phyloP scores from a whole-genome alignment of 2,329 filamentous ascomycete species.

The Colletotrichum shisoi region DNA sequence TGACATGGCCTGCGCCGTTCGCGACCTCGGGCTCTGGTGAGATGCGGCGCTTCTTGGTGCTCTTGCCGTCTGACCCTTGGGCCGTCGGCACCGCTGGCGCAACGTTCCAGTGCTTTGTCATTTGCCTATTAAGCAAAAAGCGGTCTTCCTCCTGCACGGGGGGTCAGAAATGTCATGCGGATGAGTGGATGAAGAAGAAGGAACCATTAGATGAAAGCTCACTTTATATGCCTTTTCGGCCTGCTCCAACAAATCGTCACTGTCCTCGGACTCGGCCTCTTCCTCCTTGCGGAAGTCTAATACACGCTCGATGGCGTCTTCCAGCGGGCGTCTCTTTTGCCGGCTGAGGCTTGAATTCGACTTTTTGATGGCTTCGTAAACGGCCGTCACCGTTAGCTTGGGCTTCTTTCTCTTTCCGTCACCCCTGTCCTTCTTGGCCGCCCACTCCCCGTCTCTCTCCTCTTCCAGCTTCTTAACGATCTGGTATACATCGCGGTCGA shows the following conservation, averaged over 20 bases:
- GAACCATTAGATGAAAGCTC: constrained; percentile 5
- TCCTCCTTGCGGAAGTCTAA: constrained; percentile 76
- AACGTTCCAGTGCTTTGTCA: constrained; percentile 53
- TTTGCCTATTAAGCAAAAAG: constrained; percentile 54
- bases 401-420: constrained; percentile 53
- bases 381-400: constrained; percentile 62
- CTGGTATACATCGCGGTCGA: constrained; percentile 80
- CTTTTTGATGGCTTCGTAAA: constrained; percentile 77
- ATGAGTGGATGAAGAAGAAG: constrained; percentile 39
- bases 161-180: background rate
- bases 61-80: constrained; percentile 38
- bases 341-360: constrained; percentile 89
- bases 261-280: constrained; percentile 62
- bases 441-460: constrained; percentile 61
- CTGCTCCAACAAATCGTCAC: constrained; percentile 56
- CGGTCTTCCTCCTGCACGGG: constrained; percentile 46
- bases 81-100: constrained; percentile 29
- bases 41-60: constrained; percentile 42
- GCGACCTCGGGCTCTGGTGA: constrained; percentile 35
- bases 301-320: constrained; percentile 85
- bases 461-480: constrained; percentile 80
- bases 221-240: constrained; percentile 41
- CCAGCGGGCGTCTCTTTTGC: constrained; percentile 79
- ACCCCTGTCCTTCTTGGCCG: constrained; percentile 47
- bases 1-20: constrained; percentile 28